Evolutionary conservation across 768 basidiomycete species (phyloP).

Genomic region (Clathrus columnatus): DNA sequence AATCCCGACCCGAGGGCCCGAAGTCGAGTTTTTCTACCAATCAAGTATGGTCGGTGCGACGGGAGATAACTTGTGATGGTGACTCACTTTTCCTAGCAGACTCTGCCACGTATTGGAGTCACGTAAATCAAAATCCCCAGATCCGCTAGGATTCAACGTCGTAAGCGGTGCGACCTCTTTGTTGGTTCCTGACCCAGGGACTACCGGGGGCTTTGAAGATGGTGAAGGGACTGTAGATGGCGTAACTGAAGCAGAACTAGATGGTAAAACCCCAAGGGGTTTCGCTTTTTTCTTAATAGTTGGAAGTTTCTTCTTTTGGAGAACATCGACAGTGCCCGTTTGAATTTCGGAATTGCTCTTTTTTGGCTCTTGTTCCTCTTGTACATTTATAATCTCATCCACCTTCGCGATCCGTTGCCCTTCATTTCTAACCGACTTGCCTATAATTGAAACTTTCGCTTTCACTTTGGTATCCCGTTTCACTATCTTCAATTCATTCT

Average conservation of each 20-base stretch:
- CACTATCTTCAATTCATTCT: slow-evolving; percentile 4
- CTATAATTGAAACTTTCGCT: slow-evolving; percentile 26
- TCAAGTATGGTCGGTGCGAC: no score
- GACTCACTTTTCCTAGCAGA: slow-evolving; percentile 6
- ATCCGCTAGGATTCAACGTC: slow-evolving; percentile 8
- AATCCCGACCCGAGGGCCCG: slow-evolving; percentile 3
- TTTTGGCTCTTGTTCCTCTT: not conserved
- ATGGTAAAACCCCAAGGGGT: not conserved
- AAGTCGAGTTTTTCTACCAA: slow-evolving; percentile 4
- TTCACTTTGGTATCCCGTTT: slow-evolving; percentile 17
- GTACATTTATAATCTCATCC: slow-evolving; percentile 5
- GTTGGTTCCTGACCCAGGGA: not conserved
- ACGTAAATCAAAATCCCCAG: slow-evolving; percentile 9
- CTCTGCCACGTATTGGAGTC: slow-evolving; percentile 8
- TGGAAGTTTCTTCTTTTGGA: slow-evolving; percentile 7
- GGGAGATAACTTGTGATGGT: not conserved
- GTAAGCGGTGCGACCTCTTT: not conserved
- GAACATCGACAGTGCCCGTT: not conserved
- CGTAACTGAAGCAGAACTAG: not conserved
- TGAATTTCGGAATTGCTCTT: not conserved
- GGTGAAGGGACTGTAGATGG: not conserved
- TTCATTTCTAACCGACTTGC: slow-evolving; percentile 35
- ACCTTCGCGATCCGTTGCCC: slow-evolving; percentile 21
- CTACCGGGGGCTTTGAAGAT: not conserved
- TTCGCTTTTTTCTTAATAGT: slow-evolving; percentile 8